Evolutionary conservation across 805 yeast species (phyloP).

Genomic region (Saccharomycopsis amapae): DNA sequence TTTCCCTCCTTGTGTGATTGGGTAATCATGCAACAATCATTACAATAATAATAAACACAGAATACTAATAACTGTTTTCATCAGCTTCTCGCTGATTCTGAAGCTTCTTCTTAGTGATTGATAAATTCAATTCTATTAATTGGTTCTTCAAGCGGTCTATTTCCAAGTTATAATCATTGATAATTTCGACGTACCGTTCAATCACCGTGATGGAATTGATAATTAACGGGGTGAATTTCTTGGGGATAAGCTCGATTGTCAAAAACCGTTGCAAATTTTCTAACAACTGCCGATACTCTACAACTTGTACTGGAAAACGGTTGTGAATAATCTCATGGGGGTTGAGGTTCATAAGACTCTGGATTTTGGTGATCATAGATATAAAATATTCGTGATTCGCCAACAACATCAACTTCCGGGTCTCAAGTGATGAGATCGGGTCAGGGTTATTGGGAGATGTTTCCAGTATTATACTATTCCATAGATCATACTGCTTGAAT

Average conservation of each 20-base stretch:
- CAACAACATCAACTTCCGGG: neutral
- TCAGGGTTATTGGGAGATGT: no score
- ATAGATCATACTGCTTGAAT: conserved; percentile 1
- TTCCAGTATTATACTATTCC: no score
- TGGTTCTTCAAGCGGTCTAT: neutral
- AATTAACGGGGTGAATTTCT: no score
- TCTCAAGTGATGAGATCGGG: no score
- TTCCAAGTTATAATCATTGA: neutral
- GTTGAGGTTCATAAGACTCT: neutral
- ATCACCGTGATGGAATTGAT: neutral
- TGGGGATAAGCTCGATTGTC: neutral
- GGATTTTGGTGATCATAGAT: neutral
- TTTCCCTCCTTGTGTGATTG: no score
- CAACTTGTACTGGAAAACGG: neutral
- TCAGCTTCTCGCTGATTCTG: neutral
- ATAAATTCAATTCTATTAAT: neutral
- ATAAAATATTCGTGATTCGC: neutral
- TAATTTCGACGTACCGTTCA: neutral
- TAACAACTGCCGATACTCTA: neutral
- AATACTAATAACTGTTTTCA: no score
- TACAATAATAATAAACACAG: no score
- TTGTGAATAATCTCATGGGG: neutral
- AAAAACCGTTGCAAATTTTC: no score
- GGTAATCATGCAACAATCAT: no score
- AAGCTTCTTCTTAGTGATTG: neutral